Conservation (phyloP, 23 red algal genomes). For the Gracilaria gracilis region DNA sequence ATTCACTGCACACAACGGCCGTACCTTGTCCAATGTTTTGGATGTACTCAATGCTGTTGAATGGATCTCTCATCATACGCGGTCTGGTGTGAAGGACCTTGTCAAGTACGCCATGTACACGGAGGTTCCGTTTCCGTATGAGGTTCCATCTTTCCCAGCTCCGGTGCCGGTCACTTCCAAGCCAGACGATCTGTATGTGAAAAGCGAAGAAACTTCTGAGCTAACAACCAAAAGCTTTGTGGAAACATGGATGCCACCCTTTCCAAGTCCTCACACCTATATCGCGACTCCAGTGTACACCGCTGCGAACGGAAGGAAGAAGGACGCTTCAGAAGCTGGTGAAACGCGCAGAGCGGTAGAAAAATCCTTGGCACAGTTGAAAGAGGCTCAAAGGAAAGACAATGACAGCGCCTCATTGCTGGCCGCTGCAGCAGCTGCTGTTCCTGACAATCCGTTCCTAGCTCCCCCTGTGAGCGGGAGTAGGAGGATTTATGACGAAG, state of each 20-base stretch:
- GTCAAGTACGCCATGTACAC: slow-evolving; percentile 54
- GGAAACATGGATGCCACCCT: slow-evolving; percentile 75
- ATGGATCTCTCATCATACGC: slow-evolving; percentile 18
- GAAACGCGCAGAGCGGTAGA: slow-evolving; percentile 32
- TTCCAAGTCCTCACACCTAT: slow-evolving; percentile 70
- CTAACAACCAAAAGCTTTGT: slow-evolving; percentile 13
- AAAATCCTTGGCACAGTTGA: slow-evolving; percentile 53
- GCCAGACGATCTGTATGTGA: slow-evolving; percentile 28
- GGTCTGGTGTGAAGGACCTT: slow-evolving; percentile 16
- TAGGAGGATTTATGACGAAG: slow-evolving; percentile 34
- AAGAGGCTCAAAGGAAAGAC: slow-evolving; percentile 38
- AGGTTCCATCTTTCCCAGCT: slow-evolving; percentile 49
- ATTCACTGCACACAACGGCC: slow-evolving; percentile 25
- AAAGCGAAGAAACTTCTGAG: slow-evolving; percentile 1
- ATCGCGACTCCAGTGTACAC: slow-evolving; percentile 56
- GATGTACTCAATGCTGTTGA: slow-evolving; percentile 63
- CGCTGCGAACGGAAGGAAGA: slow-evolving; percentile 19
- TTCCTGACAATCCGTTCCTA: slow-evolving; percentile 50
- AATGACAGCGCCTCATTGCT: slow-evolving; percentile 12
- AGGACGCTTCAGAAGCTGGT: slow-evolving; percentile 4
- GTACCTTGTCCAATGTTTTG: slow-evolving; percentile 11
- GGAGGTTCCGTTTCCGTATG: slow-evolving; percentile 70
- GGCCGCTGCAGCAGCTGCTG: slow-evolving; percentile 27
- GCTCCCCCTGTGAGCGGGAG: slow-evolving; percentile 39
- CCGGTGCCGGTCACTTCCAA: slow-evolving; percentile 4